These are phyloP conservation scores for Melastoma malabathricum DNA, from an alignment of 345 rosid genomes.

Conservation along the genomic window DNA sequence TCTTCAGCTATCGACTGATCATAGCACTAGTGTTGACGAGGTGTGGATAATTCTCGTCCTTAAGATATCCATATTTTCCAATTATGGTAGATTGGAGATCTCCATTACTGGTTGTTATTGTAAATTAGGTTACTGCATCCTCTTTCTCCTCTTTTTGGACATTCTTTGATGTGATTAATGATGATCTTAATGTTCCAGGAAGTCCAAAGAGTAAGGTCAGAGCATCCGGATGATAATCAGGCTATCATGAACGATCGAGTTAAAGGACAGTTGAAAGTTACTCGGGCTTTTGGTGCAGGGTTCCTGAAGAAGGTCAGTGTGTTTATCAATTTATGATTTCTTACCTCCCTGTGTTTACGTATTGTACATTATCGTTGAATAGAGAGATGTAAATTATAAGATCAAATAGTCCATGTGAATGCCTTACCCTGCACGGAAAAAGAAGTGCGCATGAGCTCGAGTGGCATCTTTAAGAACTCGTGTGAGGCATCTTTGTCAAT, in stretches of 20 bases:
- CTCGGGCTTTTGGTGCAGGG: slow-evolving; percentile 90
- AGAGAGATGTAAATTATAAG: too few relatives aligned
- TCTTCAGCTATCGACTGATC: slow-evolving; percentile 88
- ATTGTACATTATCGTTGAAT: too few relatives aligned
- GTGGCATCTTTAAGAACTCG: too few relatives aligned
- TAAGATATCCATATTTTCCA: slow-evolving; percentile 3
- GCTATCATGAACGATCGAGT: slow-evolving; percentile 77
- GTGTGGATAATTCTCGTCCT: slow-evolving; percentile 21
- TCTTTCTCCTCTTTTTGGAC: not conserved
- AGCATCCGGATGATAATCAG: slow-evolving; percentile 78
- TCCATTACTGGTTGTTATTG: slow-evolving; percentile 1
- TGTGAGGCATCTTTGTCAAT: too few relatives aligned
- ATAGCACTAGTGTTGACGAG: slow-evolving; percentile 80
- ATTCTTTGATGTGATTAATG: not conserved
- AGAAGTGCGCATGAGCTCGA: too few relatives aligned
- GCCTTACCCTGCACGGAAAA: too few relatives aligned
- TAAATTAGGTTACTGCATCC: not conserved
- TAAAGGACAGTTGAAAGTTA: slow-evolving; percentile 89
- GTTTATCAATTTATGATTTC: slow-evolving; percentile 1
- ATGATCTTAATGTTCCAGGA: slow-evolving; percentile 40
- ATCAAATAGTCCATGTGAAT: too few relatives aligned
- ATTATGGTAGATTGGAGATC: not conserved
- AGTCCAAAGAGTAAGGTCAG: slow-evolving; percentile 58
- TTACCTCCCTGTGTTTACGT: not conserved
- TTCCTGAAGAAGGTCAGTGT: slow-evolving; percentile 81